phyloP scores from a whole-genome alignment of 108 stramenopile species.

The Pelagomonas calceolata region DNA sequence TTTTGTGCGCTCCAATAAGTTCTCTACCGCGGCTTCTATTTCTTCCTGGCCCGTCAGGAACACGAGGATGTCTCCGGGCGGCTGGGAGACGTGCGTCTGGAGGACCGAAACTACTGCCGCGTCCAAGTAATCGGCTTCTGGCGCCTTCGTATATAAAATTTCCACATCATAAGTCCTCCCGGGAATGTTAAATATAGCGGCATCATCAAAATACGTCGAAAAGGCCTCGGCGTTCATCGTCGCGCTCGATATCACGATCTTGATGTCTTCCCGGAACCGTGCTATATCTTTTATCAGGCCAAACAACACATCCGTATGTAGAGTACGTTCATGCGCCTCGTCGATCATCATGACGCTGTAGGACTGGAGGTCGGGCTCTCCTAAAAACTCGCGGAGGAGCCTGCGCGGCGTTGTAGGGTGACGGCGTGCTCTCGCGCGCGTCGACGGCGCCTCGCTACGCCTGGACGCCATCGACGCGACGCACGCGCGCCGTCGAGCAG shows the following conservation, averaged over 20 bases:
- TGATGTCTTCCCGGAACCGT: constrained; percentile 78
- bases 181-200: constrained; percentile 92
- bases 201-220: constrained; percentile 94
- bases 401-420: no score
- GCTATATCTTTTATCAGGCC: constrained; percentile 93
- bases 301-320: constrained; percentile 95
- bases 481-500: no score
- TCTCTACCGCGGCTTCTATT: constrained; percentile 93
- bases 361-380: constrained; percentile 85
- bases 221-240: constrained; percentile 98
- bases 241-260: constrained; percentile 87
- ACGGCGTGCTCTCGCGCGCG: no score
- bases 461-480: no score
- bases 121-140: constrained; percentile 98
- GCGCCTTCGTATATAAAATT: constrained; percentile 93
- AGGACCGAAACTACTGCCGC: constrained; percentile 93
- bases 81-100: constrained; percentile 95
- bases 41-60: constrained; percentile 98
- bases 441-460: no score
- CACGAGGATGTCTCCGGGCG: constrained; percentile 91
- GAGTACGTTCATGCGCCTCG: constrained; percentile 94
- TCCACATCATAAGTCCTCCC: constrained; percentile 76
- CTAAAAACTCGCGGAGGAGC: constrained; percentile 84
- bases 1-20: constrained; percentile 64
- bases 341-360: constrained; percentile 94